Evolutionary conservation across 305 asterid genomes (phyloP), one percentile per base, ranked within the genome.

Genomic region (Fraxinus albicans): DNA sequence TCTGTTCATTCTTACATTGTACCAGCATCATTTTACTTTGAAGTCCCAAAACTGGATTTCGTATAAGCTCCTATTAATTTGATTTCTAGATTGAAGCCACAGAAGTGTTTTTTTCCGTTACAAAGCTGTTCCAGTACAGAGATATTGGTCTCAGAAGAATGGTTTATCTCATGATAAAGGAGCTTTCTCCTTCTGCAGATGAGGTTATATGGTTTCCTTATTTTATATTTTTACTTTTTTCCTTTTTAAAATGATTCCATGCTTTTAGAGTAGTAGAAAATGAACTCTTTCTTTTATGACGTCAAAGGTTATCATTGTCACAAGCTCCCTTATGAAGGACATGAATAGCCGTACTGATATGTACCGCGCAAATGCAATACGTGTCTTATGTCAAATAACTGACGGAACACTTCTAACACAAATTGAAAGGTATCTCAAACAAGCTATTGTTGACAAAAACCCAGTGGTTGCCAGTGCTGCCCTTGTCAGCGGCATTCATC

Each of bases 391-490:
- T 85, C 94, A 91, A 78, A 95, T 95, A 84, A 94, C 93, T 44
- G 99, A 95, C 86, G 99, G 98, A 82, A 94, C 95, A 69, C 97
- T 95, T 82, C 87, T 95, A 84, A 91, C 99, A 17, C 99, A 95
- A 91, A 95, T 95, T 47, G 98, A 95, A 88, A 90, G 99, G 87
- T 95, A 95, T 90, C 91, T 95, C 84, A 95, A 95, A 90, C 99
- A 95, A 90, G 98, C 99, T 79, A 94, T 95, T 83, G 99, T 95
- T 82, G 99, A 95, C 89, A 95, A 95, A 86, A 95, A 94, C 75
- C 98, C 97, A 38, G 99, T 93, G 82, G 99, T 94, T 88, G 97
- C 99, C 29, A 95, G 98, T 89, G 98, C 99, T 60, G 95, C 99
- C 80, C 99, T 95, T 85, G 99, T 94, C 79, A 95, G 99, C 60